These are phyloP conservation scores for Carpinus viminea DNA, from an alignment of 306 rosid species.

Conservation along the genomic window DNA sequence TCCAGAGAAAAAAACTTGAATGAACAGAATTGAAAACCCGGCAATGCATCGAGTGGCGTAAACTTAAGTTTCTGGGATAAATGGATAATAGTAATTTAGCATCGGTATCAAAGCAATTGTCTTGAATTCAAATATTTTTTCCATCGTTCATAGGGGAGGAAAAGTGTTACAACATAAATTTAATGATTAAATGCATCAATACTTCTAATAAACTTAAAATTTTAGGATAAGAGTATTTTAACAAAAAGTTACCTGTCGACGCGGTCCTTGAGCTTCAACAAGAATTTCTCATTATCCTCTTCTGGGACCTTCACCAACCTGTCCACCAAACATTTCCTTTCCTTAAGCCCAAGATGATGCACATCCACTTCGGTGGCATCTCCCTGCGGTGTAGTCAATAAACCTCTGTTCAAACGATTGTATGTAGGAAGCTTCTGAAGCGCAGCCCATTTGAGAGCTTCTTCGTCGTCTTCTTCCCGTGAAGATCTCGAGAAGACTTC, in stretches of 20 bases:
- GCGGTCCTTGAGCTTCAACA: conserved; percentile 58
- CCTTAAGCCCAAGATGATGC: conserved; percentile 43
- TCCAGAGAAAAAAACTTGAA: not conserved
- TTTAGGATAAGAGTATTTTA: too few relatives aligned
- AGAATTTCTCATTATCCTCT: conserved; percentile 48
- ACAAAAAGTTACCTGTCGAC: conserved; percentile 52
- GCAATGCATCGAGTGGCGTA: too few relatives aligned
- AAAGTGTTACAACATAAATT: too few relatives aligned
- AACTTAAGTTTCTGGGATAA: too few relatives aligned
- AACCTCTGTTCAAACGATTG: conserved; percentile 66
- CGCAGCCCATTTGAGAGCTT: conserved; percentile 71
- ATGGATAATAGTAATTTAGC: too few relatives aligned
- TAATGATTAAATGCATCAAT: too few relatives aligned
- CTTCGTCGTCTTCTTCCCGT: conserved; percentile 53
- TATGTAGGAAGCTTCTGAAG: conserved; percentile 75
- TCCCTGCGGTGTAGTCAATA: conserved; percentile 49
- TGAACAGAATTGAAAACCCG: not conserved
- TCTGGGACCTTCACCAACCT: conserved; percentile 44
- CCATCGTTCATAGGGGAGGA: too few relatives aligned
- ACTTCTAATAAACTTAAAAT: too few relatives aligned
- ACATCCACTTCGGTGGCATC: conserved; percentile 51
- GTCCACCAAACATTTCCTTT: conserved; percentile 39
- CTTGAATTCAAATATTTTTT: too few relatives aligned
- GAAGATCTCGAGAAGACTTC: conserved; percentile 54
- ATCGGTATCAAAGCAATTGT: too few relatives aligned